A percentile compares a stretch with the other conserved stretches of the same genome.
Evolutionary conservation across 331 rosid genomes (phyloP).

Genomic region (Malus hybrid): DNA sequence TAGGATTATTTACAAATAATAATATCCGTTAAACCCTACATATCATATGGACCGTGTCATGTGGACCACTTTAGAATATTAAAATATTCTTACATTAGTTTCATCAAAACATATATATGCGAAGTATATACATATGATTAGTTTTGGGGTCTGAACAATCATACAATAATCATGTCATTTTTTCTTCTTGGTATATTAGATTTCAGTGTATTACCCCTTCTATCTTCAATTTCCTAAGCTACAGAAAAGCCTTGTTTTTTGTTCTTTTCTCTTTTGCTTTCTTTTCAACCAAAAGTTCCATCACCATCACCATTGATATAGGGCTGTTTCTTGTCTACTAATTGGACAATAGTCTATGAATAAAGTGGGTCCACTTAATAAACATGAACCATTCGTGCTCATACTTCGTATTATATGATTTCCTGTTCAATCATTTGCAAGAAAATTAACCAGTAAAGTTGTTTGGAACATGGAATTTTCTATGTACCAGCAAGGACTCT

Average conservation of each 20-base stretch:
- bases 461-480: slow-evolving; percentile 5
- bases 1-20: no score
- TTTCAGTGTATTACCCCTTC: not conserved
- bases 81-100: no score
- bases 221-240: not conserved
- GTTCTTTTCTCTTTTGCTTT: not conserved
- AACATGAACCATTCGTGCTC: slow-evolving; percentile 10
- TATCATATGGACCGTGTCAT: no score
- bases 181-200: not conserved
- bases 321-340: slow-evolving; percentile 14
- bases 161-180: not conserved
- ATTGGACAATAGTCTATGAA: slow-evolving; percentile 1
- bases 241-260: not conserved
- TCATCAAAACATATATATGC: no score
- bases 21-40: no score
- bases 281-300: not conserved
- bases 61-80: no score
- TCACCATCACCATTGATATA: slow-evolving; percentile 2
- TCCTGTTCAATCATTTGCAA: not conserved
- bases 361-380: slow-evolving; percentile 5
- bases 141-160: no score
- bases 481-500: slow-evolving; percentile 7
- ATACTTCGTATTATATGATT: not conserved
- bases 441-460: slow-evolving; percentile 8
- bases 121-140: no score